Conservation (phyloP, 1,284 basidiomycete genomes). For the Cutaneotrichosporon cavernicola region DNA sequence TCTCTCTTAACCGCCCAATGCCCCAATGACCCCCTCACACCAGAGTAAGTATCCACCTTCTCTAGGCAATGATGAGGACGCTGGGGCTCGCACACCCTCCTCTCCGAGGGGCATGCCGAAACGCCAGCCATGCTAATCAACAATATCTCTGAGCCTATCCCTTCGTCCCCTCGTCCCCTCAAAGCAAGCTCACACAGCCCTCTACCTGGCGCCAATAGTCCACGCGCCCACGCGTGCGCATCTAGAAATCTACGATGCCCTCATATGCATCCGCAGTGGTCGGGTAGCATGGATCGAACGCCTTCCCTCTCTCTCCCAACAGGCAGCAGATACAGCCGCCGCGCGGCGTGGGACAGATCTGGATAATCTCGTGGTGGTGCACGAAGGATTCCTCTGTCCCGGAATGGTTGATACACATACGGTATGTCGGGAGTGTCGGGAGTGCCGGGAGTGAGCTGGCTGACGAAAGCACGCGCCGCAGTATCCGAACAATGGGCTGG, state of each 20-base stretch:
- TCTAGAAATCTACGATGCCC: slow-evolving; percentile 61
- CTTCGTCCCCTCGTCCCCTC: neutral
- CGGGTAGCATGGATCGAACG: slow-evolving; percentile 66
- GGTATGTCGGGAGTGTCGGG: slow-evolving; percentile 54
- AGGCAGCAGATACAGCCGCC: slow-evolving; percentile 31
- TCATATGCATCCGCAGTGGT: slow-evolving; percentile 65
- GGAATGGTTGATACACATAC: slow-evolving; percentile 90
- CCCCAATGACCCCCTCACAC: neutral
- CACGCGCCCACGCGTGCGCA: slow-evolving; percentile 62
- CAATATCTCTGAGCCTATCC: slow-evolving; percentile 8
- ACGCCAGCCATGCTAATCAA: slow-evolving; percentile 23
- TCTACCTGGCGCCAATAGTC: slow-evolving; percentile 61
- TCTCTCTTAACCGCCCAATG: neutral
- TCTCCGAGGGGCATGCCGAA: slow-evolving; percentile 5
- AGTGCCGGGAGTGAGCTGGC: neutral
- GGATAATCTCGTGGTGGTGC: slow-evolving; percentile 56
- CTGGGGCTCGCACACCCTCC: slow-evolving; percentile 16
- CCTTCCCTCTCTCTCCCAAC: slow-evolving; percentile 30
- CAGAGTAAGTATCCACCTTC: neutral
- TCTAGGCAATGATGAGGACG: slow-evolving; percentile 20
- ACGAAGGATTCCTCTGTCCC: slow-evolving; percentile 79
- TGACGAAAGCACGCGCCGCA: slow-evolving; percentile 78
- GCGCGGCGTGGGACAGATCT: slow-evolving; percentile 36
- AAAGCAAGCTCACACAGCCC: neutral
- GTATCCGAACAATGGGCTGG: slow-evolving; percentile 79